Evolutionary conservation across 371 early-diverging fungal genomes (phyloP).

Genomic region (Capillidium rhysosporum): DNA sequence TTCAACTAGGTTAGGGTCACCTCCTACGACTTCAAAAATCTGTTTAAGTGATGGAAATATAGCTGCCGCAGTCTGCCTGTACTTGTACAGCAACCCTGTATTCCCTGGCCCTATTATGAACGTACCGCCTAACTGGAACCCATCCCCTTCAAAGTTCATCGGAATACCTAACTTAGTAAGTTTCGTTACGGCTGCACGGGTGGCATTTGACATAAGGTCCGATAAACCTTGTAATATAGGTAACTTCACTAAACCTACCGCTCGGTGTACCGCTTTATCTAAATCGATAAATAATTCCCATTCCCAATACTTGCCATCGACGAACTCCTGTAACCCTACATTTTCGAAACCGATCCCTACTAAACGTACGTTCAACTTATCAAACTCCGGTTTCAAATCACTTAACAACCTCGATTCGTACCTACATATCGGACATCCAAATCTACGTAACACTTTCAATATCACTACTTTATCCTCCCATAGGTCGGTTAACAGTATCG

Average conservation of each 20-base stretch:
- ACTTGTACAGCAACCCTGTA: background rate
- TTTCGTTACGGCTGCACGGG: background rate
- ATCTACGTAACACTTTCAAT: background rate
- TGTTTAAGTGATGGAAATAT: background rate
- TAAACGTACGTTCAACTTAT: conserved; percentile 2
- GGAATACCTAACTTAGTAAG: background rate
- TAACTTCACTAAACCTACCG: background rate
- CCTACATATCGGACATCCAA: background rate
- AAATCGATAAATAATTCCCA: conserved; percentile 2
- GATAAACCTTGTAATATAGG: background rate
- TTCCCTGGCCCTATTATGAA: background rate
- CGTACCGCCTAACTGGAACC: conserved; percentile 4
- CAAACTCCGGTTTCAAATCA: background rate
- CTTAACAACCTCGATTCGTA: background rate
- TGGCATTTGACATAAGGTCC: background rate
- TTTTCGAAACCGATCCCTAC: conserved; percentile 5
- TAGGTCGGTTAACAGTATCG: background rate
- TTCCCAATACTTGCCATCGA: conserved; percentile 6
- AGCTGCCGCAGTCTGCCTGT: background rate
- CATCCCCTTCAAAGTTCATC: background rate
- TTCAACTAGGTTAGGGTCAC: background rate
- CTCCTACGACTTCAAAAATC: background rate
- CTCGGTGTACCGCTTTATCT: background rate
- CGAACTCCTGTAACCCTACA: conserved; percentile 5
- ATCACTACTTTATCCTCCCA: background rate